Evolutionary conservation across 2,329 filamentous ascomycete species (phyloP), one percentile per base, ranked within the genome.

Genomic region (Canariomyces notabilis): DNA sequence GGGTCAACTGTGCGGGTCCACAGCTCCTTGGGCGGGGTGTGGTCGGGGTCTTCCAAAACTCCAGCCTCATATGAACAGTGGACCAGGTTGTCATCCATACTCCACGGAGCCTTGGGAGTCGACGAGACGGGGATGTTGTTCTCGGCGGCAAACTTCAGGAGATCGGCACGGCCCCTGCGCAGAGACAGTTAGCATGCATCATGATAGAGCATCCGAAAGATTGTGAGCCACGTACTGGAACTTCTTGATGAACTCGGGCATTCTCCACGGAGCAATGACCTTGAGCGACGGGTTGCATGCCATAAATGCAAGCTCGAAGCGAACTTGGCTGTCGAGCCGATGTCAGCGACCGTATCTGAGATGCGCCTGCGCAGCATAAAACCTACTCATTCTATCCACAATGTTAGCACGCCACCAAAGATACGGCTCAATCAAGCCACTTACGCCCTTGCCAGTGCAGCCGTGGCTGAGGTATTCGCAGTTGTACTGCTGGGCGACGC

Each of bases 11-110:
- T 85, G 60, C 83, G 73, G 60, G 80, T 90, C 87, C 87, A 91
- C 81, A 91, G 86, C 64, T 90, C 85, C 57, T 77, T 73, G 45
- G 86, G 85, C 31, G 86, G 79, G 49, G 82, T 80, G 58, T 76
- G 71, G 62, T 77, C 67, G 35, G 75, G 75, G 54, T 80, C 79
- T 67, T 87, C 84, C 49, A 88, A 75, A 53, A 83, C 83, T 62
- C 87, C 87, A 42, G 83, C 83, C 73, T 94, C 88, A 67, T 93
- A 94, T 51, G 71, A 77, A 74, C 82, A 87, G 69, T 91, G 86
- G 46, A 82, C 84, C 58, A 87, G 61, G 69, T 88, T 87, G 66
- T 67, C 67, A 43, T 71, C 71, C 75, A 79, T 70, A 43, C 68
- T 75, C 79, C 80, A 87, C 37, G 82, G 82, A 63, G 80, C 79